Percentiles rank a stretch among this genome's conserved stretches.
Conservation (phyloP, 2,329 filamentous ascomycete species). For the Colletotrichum endophyticum region DNA sequence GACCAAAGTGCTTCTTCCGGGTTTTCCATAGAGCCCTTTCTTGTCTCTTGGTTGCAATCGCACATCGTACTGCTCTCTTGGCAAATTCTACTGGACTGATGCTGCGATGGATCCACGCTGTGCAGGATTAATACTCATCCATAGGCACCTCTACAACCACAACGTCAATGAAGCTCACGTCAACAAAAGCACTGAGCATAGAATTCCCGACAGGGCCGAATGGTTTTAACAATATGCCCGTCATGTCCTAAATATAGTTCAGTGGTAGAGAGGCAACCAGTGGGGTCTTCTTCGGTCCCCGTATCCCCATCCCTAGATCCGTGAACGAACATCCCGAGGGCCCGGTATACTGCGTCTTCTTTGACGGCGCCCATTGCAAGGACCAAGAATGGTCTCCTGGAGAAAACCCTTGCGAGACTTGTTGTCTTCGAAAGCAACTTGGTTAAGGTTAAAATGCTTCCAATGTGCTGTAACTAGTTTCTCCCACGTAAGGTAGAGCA, state of each 20-base stretch:
- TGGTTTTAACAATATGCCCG: background rate
- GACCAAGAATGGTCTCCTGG: background rate
- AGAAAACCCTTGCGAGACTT: background rate
- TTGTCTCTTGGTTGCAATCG: too few relatives aligned
- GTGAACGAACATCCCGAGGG: background rate
- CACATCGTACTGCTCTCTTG: too few relatives aligned
- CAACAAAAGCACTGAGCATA: background rate
- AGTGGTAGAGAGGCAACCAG: background rate
- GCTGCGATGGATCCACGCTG: too few relatives aligned
- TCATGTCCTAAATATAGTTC: background rate
- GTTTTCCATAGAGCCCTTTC: too few relatives aligned
- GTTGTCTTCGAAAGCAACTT: background rate
- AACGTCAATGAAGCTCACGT: background rate
- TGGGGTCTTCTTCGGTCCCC: background rate
- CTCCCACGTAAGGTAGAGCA: background rate
- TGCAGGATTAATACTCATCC: too few relatives aligned
- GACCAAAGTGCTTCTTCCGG: too few relatives aligned
- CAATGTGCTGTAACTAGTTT: background rate
- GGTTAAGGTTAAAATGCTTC: background rate
- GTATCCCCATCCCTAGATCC: background rate
- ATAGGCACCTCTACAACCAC: too few relatives aligned
- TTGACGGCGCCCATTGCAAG: background rate
- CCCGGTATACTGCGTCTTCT: background rate
- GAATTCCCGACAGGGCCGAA: background rate
- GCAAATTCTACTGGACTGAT: too few relatives aligned